Evolutionary conservation across 371 early-diverging fungal genomes (phyloP), one percentile per base, ranked within the genome.

Genomic region (Batrachochytrium dendrobatidis): DNA sequence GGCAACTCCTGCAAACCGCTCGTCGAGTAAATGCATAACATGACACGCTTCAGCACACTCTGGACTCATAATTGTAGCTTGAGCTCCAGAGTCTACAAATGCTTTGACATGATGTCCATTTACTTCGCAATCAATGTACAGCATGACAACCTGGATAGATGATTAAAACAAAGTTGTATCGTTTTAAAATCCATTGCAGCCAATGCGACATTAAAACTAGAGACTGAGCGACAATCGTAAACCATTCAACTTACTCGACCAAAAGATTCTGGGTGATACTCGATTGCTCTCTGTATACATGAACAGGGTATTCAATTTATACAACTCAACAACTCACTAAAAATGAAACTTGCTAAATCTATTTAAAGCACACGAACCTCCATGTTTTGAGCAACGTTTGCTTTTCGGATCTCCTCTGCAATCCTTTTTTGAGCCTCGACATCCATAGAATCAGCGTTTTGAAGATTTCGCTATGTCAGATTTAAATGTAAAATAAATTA

Each of bases 21-120:
- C 85, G 67, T 98, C 98, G 33, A 94, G 68, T 22, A 98, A 71
- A 44, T 93, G 83, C 86, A 88, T 87, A 56, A 95, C 77, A 17
- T 70, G 60, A 73, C 95, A 95, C 26, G 69, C 64, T 67, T 91
- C 87, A 0, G 94, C 94, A 59, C 89, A 89, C 46, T 82, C 85
- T 17, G 69, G 69, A 32, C 56, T 62, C 91, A 91, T 94, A 51
- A 98, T 93, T 6, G 97, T 95, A 24, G 88, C 88, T 63, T 96
- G 97, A 12, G 98, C 98, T 24, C 97, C 98, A 5, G 95, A 93
- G 69, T 98, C 98, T 1, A 98, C 94, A 69, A 98, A 86, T 0
- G 97, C 95, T 63, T 93, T 94, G 34, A 95, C 74, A 3, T 83
- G 84, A 32, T 78, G 79, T 12, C 87, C 87, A 70, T 98, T 98